Percentiles rank a stretch among this genome's conserved stretches.
phyloP scores from a whole-genome alignment of 164 flowering plant genomes.

The Nymphaea thermarum region DNA sequence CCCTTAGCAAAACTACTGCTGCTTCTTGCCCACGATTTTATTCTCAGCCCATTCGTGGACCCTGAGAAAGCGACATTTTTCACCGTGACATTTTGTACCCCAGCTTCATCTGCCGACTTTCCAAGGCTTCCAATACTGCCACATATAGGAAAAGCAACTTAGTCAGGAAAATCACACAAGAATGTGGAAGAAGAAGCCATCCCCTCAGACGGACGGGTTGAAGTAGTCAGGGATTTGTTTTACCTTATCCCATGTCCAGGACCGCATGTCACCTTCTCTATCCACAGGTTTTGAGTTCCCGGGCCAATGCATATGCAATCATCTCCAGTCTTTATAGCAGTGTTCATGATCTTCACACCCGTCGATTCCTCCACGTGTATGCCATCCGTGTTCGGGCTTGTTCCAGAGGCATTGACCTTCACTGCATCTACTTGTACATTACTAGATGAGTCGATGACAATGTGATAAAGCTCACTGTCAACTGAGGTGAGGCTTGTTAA shows the following conservation, averaged over 20 bases:
- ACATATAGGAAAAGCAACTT: neutral
- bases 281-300: slow-evolving; percentile 14
- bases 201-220: no score
- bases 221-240: no score
- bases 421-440: slow-evolving; percentile 13
- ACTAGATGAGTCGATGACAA: slow-evolving; percentile 14
- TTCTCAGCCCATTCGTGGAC: slow-evolving; percentile 54
- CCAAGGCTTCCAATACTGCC: slow-evolving; percentile 74
- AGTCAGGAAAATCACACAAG: neutral
- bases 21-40: slow-evolving; percentile 68
- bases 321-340: slow-evolving; percentile 10
- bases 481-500: slow-evolving; percentile 17
- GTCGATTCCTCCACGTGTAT: slow-evolving; percentile 20
- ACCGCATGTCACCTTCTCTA: slow-evolving; percentile 13
- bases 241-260: slow-evolving; percentile 29
- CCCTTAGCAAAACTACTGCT: slow-evolving; percentile 54
- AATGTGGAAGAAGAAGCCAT: neutral
- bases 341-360: slow-evolving; percentile 15
- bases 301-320: slow-evolving; percentile 27
- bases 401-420: slow-evolving; percentile 16
- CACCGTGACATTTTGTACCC: slow-evolving; percentile 68
- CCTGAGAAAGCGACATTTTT: slow-evolving; percentile 28
- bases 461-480: slow-evolving; percentile 20
- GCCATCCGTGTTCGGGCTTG: slow-evolving; percentile 34
- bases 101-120: slow-evolving; percentile 31